Evolutionary conservation across 768 basidiomycete species (phyloP).

Genomic region (Trametes maxima): DNA sequence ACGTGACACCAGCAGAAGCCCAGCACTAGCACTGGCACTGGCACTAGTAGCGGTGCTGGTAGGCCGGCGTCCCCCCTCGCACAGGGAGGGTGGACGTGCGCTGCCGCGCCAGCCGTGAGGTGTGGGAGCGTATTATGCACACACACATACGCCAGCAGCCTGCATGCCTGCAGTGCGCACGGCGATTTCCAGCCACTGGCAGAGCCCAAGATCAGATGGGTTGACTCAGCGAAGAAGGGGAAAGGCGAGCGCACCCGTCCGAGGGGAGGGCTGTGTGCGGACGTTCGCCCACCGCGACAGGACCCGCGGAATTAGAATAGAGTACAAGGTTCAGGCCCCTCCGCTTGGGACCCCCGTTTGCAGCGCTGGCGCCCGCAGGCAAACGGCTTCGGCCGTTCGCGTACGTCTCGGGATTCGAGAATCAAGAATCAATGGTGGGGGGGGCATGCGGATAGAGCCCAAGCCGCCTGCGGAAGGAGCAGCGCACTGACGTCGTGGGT

Average conservation of each 20-base stretch:
- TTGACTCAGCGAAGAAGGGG: neutral
- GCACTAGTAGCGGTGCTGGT: neutral
- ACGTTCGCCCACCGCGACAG: neutral
- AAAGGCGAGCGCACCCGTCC: neutral
- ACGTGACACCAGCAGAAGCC: neutral
- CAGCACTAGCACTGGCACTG: neutral
- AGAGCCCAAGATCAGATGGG: too few species aligned
- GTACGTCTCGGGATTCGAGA: neutral
- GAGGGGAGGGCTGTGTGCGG: neutral
- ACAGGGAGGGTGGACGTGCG: neutral
- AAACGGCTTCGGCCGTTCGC: neutral
- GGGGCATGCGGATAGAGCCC: conserved; percentile 4
- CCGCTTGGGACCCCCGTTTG: conserved; percentile 4
- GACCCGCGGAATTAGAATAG: conserved; percentile 9
- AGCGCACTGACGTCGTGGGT: conserved; percentile 1
- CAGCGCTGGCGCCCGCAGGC: neutral
- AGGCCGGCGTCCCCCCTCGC: neutral
- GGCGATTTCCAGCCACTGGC: too few species aligned
- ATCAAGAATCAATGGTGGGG: neutral
- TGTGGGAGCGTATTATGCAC: neutral
- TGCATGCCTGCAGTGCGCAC: neutral
- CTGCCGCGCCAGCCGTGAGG: conserved; percentile 7
- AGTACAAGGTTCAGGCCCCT: conserved; percentile 17
- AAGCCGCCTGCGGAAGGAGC: neutral
- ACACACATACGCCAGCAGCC: too few species aligned